Conservation (phyloP, 345 rosid species). For the Bruguiera gymnorhiza region DNA sequence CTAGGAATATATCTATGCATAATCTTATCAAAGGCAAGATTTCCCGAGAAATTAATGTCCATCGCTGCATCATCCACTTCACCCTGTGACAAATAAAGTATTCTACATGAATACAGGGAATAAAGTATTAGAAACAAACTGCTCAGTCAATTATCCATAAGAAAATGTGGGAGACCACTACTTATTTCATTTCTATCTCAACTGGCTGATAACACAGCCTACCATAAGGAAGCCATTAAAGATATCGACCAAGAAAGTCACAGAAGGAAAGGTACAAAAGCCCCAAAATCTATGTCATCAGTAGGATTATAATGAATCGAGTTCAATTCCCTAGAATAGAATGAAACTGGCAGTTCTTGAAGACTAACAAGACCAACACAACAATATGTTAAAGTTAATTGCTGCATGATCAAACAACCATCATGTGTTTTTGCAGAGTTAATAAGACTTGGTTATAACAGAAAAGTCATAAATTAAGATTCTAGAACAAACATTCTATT, state of each 20-base stretch:
- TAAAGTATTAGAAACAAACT: neutral
- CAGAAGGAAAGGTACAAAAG: constrained; percentile 6
- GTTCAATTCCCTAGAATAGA: constrained; percentile 2
- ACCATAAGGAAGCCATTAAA: constrained; percentile 13
- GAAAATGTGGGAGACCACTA: constrained; percentile 1
- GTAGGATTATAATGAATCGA: neutral
- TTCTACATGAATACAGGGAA: constrained; percentile 23
- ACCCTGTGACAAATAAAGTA: constrained; percentile 50
- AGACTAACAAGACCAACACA: constrained; percentile 1
- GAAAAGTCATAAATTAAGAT: neutral
- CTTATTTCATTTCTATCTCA: constrained; percentile 10
- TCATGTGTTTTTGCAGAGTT: neutral
- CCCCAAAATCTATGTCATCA: neutral
- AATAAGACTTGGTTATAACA: neutral
- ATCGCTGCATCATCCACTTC: constrained; percentile 90
- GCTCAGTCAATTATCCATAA: neutral
- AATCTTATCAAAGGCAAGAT: constrained; percentile 67
- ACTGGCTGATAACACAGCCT: constrained; percentile 12
- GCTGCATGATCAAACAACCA: neutral
- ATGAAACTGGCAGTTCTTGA: neutral
- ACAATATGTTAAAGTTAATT: neutral
- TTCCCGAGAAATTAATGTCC: constrained; percentile 92
- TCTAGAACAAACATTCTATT: too few species aligned
- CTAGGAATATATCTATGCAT: constrained; percentile 71
- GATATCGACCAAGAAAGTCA: constrained; percentile 10